Evolutionary conservation across 1,139 yeast genomes (phyloP).

Genomic region (Meyerozyma elateridarum): DNA sequence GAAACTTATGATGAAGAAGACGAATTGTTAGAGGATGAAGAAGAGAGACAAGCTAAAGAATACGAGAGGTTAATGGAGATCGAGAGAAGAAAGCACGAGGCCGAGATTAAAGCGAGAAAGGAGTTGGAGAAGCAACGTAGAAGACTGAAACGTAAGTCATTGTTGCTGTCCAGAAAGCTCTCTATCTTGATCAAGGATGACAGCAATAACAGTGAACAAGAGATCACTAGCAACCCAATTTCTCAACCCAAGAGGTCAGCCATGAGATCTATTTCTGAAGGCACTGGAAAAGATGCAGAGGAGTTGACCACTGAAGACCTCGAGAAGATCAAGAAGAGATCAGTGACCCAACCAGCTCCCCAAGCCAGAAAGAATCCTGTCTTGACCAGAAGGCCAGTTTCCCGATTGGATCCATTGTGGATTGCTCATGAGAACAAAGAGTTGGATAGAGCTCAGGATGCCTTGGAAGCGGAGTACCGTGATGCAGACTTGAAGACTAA

Average conservation of each 20-base stretch:
- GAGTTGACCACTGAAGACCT: constrained; percentile 39
- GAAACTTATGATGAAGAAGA: constrained; percentile 55
- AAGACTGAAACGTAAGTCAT: constrained; percentile 41
- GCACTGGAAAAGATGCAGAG: constrained; percentile 19
- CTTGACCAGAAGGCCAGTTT: constrained; percentile 57
- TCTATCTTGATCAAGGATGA: constrained; percentile 30
- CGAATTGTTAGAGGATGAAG: constrained; percentile 44
- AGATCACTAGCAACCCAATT: constrained; percentile 20
- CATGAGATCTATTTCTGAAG: constrained; percentile 38
- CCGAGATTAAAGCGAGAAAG: constrained; percentile 40
- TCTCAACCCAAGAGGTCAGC: constrained; percentile 37
- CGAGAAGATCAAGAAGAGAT: constrained; percentile 41
- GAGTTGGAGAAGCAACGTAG: constrained; percentile 44
- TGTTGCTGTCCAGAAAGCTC: constrained; percentile 37
- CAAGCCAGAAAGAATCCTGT: constrained; percentile 39
- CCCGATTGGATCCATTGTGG: constrained; percentile 65
- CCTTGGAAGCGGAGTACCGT: constrained; percentile 35
- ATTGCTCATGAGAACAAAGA: constrained; percentile 46
- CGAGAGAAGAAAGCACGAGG: constrained; percentile 48
- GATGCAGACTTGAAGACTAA: constrained; percentile 14
- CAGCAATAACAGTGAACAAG: constrained; percentile 30
- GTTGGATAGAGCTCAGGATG: constrained; percentile 41
- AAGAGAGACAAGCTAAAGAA: constrained; percentile 46
- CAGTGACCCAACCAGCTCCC: constrained; percentile 43
- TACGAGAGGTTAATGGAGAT: constrained; percentile 47